Evolutionary conservation across 441 rosid genomes (phyloP).

Genomic region (Syzygium malaccense): DNA sequence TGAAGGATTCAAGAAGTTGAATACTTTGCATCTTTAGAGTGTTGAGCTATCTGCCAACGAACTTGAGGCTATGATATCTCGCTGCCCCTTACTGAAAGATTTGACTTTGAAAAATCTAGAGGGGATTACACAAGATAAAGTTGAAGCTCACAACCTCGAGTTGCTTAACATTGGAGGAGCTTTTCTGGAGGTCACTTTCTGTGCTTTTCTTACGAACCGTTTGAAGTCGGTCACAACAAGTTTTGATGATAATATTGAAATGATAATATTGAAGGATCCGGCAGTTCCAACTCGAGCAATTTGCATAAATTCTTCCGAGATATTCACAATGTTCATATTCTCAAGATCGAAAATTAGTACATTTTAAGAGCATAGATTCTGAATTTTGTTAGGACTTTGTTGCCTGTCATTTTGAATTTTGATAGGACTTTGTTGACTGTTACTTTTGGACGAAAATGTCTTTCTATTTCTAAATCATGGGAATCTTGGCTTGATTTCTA

Average conservation of each 20-base stretch:
- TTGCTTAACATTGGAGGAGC: background rate
- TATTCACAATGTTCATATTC: background rate
- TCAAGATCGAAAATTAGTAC: background rate
- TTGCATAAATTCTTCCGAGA: background rate
- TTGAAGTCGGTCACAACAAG: background rate
- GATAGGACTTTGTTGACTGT: background rate
- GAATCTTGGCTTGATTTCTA: too few relatives aligned
- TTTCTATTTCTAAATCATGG: background rate
- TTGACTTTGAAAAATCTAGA: background rate
- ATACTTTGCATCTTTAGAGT: background rate
- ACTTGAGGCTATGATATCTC: conserved; percentile 16
- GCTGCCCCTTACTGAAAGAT: conserved; percentile 15
- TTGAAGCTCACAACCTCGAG: background rate
- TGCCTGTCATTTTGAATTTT: background rate
- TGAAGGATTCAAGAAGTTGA: background rate
- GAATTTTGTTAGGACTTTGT: background rate
- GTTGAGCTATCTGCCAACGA: conserved; percentile 1
- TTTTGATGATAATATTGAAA: background rate
- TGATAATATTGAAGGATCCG: too few relatives aligned
- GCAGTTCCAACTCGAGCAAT: background rate
- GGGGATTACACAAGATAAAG: background rate
- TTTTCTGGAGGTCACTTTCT: background rate
- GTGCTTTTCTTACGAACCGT: fast-evolving
- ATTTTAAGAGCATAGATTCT: background rate
- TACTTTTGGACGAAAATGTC: background rate